A percentile compares a stretch with the other conserved stretches of the same genome.
These are phyloP conservation scores for Vicia faba DNA, from an alignment of 306 rosid genomes.

Conservation along the genomic window DNA sequence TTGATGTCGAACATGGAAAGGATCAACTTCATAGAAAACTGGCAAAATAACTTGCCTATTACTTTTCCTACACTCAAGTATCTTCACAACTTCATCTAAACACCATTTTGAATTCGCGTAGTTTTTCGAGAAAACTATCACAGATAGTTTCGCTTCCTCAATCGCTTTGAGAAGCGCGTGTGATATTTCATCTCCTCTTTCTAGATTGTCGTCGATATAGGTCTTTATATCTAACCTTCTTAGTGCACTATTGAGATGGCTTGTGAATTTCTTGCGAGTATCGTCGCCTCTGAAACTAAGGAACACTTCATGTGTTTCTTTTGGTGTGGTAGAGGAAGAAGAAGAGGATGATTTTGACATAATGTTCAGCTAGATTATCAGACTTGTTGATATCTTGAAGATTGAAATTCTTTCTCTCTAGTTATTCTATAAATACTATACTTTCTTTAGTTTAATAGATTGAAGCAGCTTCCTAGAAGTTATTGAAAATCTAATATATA, in stretches of 20 bases:
- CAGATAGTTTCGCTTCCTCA: slow-evolving; percentile 26
- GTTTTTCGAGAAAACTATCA: slow-evolving; percentile 37
- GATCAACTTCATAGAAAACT: slow-evolving; percentile 34
- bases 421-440: too few species aligned
- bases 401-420: not conserved
- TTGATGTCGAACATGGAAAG: slow-evolving; percentile 35
- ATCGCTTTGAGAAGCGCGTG: slow-evolving; percentile 30
- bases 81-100: slow-evolving; percentile 35
- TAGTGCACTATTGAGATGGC: slow-evolving; percentile 42
- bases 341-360: not conserved
- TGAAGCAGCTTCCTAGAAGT: not conserved
- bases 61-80: slow-evolving; percentile 32
- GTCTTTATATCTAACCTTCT: slow-evolving; percentile 29
- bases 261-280: slow-evolving; percentile 33
- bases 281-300: slow-evolving; percentile 40
- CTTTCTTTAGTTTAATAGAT: too few species aligned
- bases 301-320: slow-evolving; percentile 36
- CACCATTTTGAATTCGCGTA: slow-evolving; percentile 39
- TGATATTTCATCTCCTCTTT: slow-evolving; percentile 42
- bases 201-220: slow-evolving; percentile 36
- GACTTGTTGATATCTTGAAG: not conserved
- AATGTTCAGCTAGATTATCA: not conserved
- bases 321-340: not conserved
- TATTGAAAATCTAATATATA: too few species aligned
- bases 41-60: slow-evolving; percentile 35